Evolutionary conservation across 2,329 filamentous ascomycete genomes (phyloP).

Genomic region (Sporothrix curviconia): DNA sequence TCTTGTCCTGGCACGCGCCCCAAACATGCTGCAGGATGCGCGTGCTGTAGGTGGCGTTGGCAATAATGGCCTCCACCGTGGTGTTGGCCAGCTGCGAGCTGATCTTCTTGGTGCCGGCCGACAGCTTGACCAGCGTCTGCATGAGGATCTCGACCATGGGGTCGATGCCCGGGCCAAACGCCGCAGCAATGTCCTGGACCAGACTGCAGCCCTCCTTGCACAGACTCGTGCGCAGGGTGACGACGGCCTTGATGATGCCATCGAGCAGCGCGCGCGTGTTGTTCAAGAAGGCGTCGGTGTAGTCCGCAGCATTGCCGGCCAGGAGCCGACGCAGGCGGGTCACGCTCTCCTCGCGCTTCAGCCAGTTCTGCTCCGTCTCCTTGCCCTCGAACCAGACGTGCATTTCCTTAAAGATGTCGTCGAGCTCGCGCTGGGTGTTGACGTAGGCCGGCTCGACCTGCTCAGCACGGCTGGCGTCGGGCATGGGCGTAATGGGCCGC

Average conservation of each 20-base stretch:
- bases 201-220: slow-evolving; percentile 79
- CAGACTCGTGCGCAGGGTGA: slow-evolving; percentile 80
- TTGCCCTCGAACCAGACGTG: slow-evolving; percentile 73
- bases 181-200: slow-evolving; percentile 75
- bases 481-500: slow-evolving; percentile 53
- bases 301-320: slow-evolving; percentile 78
- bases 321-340: slow-evolving; percentile 69
- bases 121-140: slow-evolving; percentile 84
- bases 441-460: slow-evolving; percentile 74
- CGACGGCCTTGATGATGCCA: slow-evolving; percentile 79
- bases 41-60: slow-evolving; percentile 69
- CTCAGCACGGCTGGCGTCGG: slow-evolving; percentile 56
- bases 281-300: slow-evolving; percentile 60
- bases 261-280: slow-evolving; percentile 71
- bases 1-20: slow-evolving; percentile 83
- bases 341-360: slow-evolving; percentile 74
- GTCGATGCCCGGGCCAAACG: slow-evolving; percentile 72
- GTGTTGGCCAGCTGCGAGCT: slow-evolving; percentile 74
- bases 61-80: slow-evolving; percentile 74
- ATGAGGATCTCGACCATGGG: slow-evolving; percentile 84
- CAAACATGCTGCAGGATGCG: slow-evolving; percentile 83
- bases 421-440: slow-evolving; percentile 78
- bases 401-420: slow-evolving; percentile 81
- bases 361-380: slow-evolving; percentile 88
- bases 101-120: slow-evolving; percentile 87